Base-by-base conservation (phyloP, 352 stramenopile genomes). In the Globisporangium cederbergense region DNA sequence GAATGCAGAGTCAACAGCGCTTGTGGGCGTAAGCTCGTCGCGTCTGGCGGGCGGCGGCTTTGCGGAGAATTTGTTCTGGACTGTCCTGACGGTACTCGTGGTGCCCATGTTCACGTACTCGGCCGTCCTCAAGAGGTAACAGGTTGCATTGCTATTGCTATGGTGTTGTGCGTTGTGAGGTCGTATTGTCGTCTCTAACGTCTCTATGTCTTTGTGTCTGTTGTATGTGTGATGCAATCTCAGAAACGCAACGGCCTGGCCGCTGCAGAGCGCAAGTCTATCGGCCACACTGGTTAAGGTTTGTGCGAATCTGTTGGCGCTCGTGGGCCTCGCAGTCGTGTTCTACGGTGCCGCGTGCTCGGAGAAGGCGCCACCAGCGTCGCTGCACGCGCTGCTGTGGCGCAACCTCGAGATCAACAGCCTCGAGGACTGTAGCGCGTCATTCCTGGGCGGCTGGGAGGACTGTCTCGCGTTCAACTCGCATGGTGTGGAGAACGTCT, bases 61-160 rank as follows among this genome's bases (percentile, higher is more conserved):
- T 16, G 13, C 78, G 9, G 72, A 87, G 64, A 90, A 91, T 64
- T 58, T 81, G 7, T 34, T 60, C 50, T 93, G 84, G 84, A 93
- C 82, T 11, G 62, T 75, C 6, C 72, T 78, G 38, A 71, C 67
- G 0, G 50, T 80, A 46, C 46, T 64, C 5, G 61, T 87, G 3
- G 74, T 65, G 14, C 81, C 84, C 0, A 20, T 90, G 60, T 61
- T 79, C 60, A 54, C 90, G 22, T 91, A 90, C 64, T 61, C 62
- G 0, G 68, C 70, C 8, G 42, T 81, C 10, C 60, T 71, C 18
- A 63, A 64, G 40, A 47, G 63, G 63, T 69, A 36, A 13, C 25
- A 30, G 9, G 11, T 4, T 8, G 6, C 38, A 38, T 14, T 13
- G 25, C 1, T 2, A 3, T 53, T 55, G 49, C 2, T 2, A 4